These are phyloP conservation scores for Heteromeles arbutifolia DNA, from an alignment of 306 rosid species.

Conservation along the genomic window DNA sequence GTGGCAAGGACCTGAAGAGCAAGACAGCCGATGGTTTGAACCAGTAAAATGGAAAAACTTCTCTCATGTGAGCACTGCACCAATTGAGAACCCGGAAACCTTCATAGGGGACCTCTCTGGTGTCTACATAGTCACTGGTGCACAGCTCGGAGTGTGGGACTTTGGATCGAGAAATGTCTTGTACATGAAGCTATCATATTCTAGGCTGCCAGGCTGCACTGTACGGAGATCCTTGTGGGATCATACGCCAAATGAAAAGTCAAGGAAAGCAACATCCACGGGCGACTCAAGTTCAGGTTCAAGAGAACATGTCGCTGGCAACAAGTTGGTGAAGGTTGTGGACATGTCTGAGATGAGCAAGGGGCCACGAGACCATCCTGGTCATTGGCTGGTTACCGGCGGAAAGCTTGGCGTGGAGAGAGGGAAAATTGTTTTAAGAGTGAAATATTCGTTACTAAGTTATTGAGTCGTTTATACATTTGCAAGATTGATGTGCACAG, in stretches of 20 bases:
- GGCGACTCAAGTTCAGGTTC: slow-evolving; percentile 35
- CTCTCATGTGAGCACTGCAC: slow-evolving; percentile 84
- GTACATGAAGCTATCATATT: slow-evolving; percentile 76
- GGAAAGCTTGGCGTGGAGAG: slow-evolving; percentile 83
- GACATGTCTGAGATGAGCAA: slow-evolving; percentile 59
- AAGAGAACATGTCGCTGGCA: slow-evolving; percentile 33
- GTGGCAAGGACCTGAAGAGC: slow-evolving; percentile 87
- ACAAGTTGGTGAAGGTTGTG: slow-evolving; percentile 48
- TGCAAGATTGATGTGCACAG: slow-evolving; percentile 34
- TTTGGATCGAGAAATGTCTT: slow-evolving; percentile 67
- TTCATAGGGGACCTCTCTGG: slow-evolving; percentile 55
- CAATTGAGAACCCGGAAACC: slow-evolving; percentile 67
- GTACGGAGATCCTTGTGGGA: slow-evolving; percentile 77
- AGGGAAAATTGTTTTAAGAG: slow-evolving; percentile 67
- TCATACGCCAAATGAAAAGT: slow-evolving; percentile 35
- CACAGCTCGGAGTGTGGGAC: slow-evolving; percentile 89
- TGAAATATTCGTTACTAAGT: slow-evolving; percentile 74
- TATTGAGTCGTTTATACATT: slow-evolving; percentile 38
- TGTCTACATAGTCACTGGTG: slow-evolving; percentile 65
- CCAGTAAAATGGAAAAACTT: slow-evolving; percentile 82
- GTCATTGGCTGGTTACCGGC: slow-evolving; percentile 88
- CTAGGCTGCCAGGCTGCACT: slow-evolving; percentile 67
- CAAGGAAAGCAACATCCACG: slow-evolving; percentile 19
- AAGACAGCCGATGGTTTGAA: slow-evolving; percentile 89
- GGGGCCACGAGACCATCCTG: slow-evolving; percentile 68